phyloP scores from a whole-genome alignment of 2,329 filamentous ascomycete species.

The Monilinia fructigena region DNA sequence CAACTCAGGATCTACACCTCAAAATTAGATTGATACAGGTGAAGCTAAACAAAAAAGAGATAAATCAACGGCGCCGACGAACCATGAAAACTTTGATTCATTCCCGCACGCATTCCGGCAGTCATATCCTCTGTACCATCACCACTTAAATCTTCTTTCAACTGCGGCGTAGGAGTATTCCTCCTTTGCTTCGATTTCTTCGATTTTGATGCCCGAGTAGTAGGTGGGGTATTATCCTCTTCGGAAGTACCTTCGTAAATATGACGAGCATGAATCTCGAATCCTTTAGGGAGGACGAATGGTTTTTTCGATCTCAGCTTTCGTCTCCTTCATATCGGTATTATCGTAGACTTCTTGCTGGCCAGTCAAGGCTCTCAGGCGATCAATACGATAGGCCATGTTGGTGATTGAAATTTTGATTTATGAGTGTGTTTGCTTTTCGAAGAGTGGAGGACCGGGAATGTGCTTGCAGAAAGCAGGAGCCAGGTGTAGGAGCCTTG shows the following conservation, averaged over 20 bases:
- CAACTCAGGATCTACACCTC: slow-evolving; percentile 8
- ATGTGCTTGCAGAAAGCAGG: background rate
- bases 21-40: background rate
- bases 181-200: background rate
- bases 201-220: background rate
- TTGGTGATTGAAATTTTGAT: background rate
- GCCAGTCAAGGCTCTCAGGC: slow-evolving; percentile 15
- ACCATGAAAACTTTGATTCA: background rate
- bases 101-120: slow-evolving; percentile 4
- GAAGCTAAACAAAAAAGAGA: background rate
- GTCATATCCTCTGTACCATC: slow-evolving; percentile 12
- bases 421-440: background rate
- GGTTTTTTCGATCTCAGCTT: background rate
- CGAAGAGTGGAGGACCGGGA: background rate
- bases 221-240: background rate
- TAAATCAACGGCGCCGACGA: slow-evolving; percentile 14
- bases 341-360: slow-evolving; percentile 11
- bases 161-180: background rate
- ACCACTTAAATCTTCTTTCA: background rate
- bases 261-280: slow-evolving; percentile 8
- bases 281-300: slow-evolving; percentile 6
- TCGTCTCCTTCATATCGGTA: background rate
- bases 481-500: background rate
- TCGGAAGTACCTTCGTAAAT: slow-evolving; percentile 17
- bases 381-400: slow-evolving; percentile 11